Conservation (phyloP, 176 grass and related monocot species). For the Triticum urartu region DNA sequence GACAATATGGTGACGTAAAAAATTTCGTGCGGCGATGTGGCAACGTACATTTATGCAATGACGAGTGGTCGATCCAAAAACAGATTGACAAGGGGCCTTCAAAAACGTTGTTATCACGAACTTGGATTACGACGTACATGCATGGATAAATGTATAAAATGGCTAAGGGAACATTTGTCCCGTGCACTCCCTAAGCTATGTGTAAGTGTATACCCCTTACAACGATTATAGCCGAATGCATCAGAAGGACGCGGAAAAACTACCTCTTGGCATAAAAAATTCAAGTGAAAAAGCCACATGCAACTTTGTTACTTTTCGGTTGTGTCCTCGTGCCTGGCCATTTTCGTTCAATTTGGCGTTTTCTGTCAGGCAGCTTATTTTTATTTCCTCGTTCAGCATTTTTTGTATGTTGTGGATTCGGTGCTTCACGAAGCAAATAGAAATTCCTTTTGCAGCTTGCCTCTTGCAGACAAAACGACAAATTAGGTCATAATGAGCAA, state of each 20-base stretch:
- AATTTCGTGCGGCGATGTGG: too few relatives aligned
- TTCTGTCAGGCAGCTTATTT: not conserved
- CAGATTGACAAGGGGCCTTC: too few relatives aligned
- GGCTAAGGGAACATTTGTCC: too few relatives aligned
- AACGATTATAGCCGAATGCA: too few relatives aligned
- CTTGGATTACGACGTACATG: too few relatives aligned
- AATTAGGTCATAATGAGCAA: not conserved
- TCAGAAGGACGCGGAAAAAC: fast-evolving
- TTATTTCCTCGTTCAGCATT: fast-evolving
- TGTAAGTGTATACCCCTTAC: too few relatives aligned
- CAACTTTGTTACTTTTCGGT: not conserved
- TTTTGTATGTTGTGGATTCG: not conserved
- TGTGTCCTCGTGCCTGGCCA: fast-evolving
- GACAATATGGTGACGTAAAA: too few relatives aligned
- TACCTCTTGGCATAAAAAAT: fast-evolving
- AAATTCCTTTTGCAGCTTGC: not conserved
- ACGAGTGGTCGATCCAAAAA: too few relatives aligned
- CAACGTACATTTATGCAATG: too few relatives aligned
- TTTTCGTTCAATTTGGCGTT: not conserved
- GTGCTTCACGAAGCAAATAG: not conserved
- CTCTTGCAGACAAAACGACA: not conserved
- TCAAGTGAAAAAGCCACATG: not conserved
- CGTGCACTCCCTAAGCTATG: too few relatives aligned
- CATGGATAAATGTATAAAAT: fast-evolving
- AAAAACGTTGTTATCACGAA: too few relatives aligned